A percentile compares a stretch with the other conserved stretches of the same genome.
Conservation (phyloP, 192 early-diverging fungal species). For the Coemansia sp. region DNA sequence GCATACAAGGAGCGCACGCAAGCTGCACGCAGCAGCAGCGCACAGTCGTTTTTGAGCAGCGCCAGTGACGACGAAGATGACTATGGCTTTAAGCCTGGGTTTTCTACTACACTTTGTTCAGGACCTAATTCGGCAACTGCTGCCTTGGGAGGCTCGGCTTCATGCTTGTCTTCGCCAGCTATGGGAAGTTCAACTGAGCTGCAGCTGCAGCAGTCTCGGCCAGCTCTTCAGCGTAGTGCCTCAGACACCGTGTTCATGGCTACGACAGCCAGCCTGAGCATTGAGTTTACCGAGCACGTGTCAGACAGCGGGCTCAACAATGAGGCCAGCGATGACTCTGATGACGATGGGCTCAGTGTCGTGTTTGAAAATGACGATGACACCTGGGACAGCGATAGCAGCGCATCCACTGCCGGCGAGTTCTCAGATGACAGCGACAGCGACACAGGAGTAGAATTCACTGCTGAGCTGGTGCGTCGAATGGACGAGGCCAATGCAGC, state of each 20-base stretch:
- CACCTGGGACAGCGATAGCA: conserved; percentile 5
- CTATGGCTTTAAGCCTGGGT: conserved; percentile 21
- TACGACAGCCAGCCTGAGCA: conserved; percentile 4
- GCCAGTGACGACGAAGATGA: conserved; percentile 24
- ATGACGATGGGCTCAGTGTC: neutral
- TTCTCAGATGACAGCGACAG: conserved; percentile 2
- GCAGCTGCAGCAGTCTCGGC: conserved; percentile 6
- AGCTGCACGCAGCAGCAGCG: conserved; percentile 8
- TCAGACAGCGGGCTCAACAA: neutral
- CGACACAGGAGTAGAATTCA: neutral
- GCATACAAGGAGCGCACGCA: conserved; percentile 27
- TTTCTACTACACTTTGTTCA: conserved; percentile 9
- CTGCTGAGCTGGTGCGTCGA: neutral
- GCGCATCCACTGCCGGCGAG: conserved; percentile 3
- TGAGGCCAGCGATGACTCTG: neutral
- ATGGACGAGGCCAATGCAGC: conserved; percentile 4
- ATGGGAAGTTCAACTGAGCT: conserved; percentile 1
- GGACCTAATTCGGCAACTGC: too few relatives aligned
- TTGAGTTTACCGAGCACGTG: conserved; percentile 15
- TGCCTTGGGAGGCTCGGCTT: conserved; percentile 2
- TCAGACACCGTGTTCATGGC: conserved; percentile 16
- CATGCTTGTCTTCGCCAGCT: conserved; percentile 21
- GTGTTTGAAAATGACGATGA: conserved; percentile 10
- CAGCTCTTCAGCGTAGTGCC: conserved; percentile 18
- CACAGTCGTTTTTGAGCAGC: conserved; percentile 6